Evolutionary conservation across 805 yeast species (phyloP), one percentile per base, ranked within the genome.

Genomic region (Candida ipomoeae): DNA sequence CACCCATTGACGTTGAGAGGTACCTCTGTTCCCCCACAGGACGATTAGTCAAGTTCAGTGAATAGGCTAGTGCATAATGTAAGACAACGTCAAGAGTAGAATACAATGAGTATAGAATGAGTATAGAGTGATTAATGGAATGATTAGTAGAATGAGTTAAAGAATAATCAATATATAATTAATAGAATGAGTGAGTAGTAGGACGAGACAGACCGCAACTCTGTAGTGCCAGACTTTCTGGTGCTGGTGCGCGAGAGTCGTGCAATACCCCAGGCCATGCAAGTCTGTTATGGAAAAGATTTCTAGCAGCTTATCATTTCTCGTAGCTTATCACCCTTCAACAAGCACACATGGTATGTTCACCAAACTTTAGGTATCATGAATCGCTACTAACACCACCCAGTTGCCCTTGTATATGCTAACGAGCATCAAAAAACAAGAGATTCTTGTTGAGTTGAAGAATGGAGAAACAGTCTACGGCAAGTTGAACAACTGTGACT

Each of bases 391-490:
- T 52, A 51, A 55, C 53, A 7, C 4, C 20, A 3, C 15, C 15
- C 57, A 87, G 99, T 82, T 94, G 54, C 99, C 99, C 40, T 75
- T 94, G 61, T 91, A 90, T 59, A 78, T 94, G 54, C 79, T 94
- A 62, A 90, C 95, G 48, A 87, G 96, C 49, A 89, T 96, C 15
- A 91, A 90, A 67, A 91, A 89, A 51, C 91, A 88, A 62, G 87
- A 90, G 36, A 79, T 94, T 62, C 78, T 86, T 62, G 89, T 94
- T 44, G 99, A 92, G 67, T 80, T 94, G 63, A 94, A 94, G 67
- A 84, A 86, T 50, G 97, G 98, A 33, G 97, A 89, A 62, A 84
- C 92, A 8, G 75, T 91, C 45, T 86, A 85, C 62, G 99, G 99
- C 46, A 80, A 79, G 50, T 74, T 94, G 52, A 81, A 82, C 49